Evolutionary conservation across 31 red algal genomes (phyloP), one percentile per base, ranked within the genome.

Genomic region (Asparagopsis taxiformis): DNA sequence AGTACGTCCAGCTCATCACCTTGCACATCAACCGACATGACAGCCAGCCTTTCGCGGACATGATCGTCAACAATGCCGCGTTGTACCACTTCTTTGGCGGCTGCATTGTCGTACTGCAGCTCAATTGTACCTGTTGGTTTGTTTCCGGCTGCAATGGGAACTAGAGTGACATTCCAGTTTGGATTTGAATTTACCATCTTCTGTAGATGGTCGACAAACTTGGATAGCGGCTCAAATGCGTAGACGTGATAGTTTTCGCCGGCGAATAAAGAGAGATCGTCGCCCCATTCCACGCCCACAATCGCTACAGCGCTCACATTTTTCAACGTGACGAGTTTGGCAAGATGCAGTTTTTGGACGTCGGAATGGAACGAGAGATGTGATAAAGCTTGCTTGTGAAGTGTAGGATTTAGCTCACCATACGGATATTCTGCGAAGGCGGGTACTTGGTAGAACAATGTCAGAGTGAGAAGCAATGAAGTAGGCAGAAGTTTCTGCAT

Each of bases 201-300:
- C 19, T 38, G 57, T 23, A 87, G 25, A 29, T 87, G 59, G 38
- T 25, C 29, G 37, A 68, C 43, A 29, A 84, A 87, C 36, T 59
- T 51, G 48, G 22, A 3, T 8, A 70, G 44, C 59, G 82, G 72
- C 43, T 87, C 82, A 46, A 87, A 50, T 15, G 71, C 82, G 52
- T 62, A 62, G 22, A 87, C 82, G 51, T 32, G 59, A 38, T 44
- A 87, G 31, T 46, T 35, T 34, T 17, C 15, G 13, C 22, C 41
- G 3, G 82, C 82, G 1, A 87, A 63, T 43, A 48, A 22, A 10
- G 58, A 29, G 4, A 63, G 34, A 20, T 87, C 82, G 28, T 63
- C 31, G 61, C 82, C 82, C 69, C 70, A 87, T 32, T 87, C 82
- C 19, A 87, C 82, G 33, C 82, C 82, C 34, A 87, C 82, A 3